Evolutionary conservation across 1,284 basidiomycete species (phyloP), one percentile per base, ranked within the genome.

Genomic region (Gymnopus androsaceus): DNA sequence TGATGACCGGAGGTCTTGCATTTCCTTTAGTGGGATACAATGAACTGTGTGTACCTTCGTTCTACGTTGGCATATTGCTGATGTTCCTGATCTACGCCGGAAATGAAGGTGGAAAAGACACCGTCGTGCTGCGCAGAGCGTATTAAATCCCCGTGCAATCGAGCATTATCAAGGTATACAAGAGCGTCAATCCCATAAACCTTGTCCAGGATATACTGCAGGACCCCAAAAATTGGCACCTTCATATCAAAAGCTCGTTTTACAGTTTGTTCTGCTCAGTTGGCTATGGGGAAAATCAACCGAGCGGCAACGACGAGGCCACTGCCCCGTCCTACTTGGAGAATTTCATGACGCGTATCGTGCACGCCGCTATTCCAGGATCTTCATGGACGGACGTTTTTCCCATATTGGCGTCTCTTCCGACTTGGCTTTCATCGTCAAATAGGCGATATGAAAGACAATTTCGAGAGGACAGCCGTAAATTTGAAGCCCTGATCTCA

Each of bases 31-130:
- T 41, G 5, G 37, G 30, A 1, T 41, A 49, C 21, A 40, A 47
- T n/a, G 31, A 42, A 2, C 23, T 49, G 54, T 50, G 28, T 17
- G 44, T 41, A 31, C 2, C 23, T 15, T 51, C 23, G 4, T 1
- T 17, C 23, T 45, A 3, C n/a, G 4, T 51, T 15, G 6, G 25
- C 17, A 23, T 49, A 21, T 51, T 17, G n/a, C n/a, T 51, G 25
- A 27, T 25, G 9, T 30, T 4, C 36, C 36, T 40, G 36, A 30
- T 31, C 23, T 17, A 19, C 27, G 30, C 14, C 21, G 19, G 19
- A n/a, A 28, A 42, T 17, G 3, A 23, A 52, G 51, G 17, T 52
- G 51, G 51, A 52, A 52, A 25, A 44, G 51, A 21, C 51, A 52
- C 33, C 51, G 51, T 34, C 51, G 40, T n/a, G 51, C 51, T 8